phyloP scores from a whole-genome alignment of 345 rosid species.

The Alliaria petiolata region DNA sequence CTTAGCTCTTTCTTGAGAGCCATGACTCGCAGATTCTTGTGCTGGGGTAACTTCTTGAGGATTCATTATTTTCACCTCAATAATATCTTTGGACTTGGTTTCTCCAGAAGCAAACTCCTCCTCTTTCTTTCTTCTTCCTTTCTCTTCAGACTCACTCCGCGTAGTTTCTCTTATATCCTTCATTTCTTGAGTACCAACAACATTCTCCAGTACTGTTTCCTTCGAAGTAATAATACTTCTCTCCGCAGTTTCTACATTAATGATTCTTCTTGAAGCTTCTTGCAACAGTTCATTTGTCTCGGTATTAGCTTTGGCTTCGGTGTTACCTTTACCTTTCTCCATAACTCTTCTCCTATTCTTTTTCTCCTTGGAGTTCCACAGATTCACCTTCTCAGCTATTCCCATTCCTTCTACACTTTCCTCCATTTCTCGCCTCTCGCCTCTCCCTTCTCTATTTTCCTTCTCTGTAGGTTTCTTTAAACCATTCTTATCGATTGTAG shows the following conservation, averaged over 20 bases:
- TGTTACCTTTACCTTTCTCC: slow-evolving; percentile 3
- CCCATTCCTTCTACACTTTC: slow-evolving; percentile 23
- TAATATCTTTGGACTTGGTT: background rate
- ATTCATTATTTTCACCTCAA: slow-evolving; percentile 1
- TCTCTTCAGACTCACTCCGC: slow-evolving; percentile 1
- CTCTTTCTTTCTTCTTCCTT: background rate
- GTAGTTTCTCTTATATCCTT: background rate
- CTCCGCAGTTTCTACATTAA: slow-evolving; percentile 19
- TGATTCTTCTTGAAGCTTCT: slow-evolving; percentile 32
- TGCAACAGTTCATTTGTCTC: slow-evolving; percentile 11
- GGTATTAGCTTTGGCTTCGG: background rate
- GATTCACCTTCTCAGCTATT: slow-evolving; percentile 35
- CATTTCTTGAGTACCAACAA: background rate
- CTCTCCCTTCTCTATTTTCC: background rate
- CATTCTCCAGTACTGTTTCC: slow-evolving; percentile 1
- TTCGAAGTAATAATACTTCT: slow-evolving; percentile 18
- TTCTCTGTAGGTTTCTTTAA: slow-evolving; percentile 17
- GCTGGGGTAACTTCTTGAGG: background rate
- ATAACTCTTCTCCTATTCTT: slow-evolving; percentile 5
- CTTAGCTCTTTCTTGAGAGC: background rate
- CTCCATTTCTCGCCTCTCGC: background rate
- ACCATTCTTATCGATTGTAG: background rate
- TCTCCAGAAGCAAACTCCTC: background rate
- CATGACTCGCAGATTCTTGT: background rate
- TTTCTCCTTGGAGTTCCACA: slow-evolving; percentile 32